phyloP scores from a whole-genome alignment of 2,329 filamentous ascomycete species.

The Aspergillus amoenus region DNA sequence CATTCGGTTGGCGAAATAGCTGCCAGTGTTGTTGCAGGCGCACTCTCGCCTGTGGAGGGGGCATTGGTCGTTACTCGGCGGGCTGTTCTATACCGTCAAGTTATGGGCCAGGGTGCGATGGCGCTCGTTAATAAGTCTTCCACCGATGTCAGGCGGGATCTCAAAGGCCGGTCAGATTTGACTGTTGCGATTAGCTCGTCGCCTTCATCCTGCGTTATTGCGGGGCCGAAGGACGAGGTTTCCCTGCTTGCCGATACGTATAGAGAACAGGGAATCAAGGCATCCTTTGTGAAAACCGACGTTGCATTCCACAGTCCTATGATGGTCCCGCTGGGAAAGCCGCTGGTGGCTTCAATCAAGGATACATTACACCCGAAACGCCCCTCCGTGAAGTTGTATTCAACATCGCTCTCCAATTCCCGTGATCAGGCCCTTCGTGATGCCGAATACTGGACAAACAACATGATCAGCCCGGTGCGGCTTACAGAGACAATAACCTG shows the following conservation, averaged over 20 bases:
- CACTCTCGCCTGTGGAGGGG: conserved; percentile 31
- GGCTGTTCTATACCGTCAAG: conserved; percentile 31
- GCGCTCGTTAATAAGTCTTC: conserved; percentile 2
- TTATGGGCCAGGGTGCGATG: conserved; percentile 25
- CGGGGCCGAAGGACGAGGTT: conserved; percentile 8
- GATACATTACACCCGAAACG: conserved; percentile 23
- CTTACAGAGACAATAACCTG: conserved; percentile 37
- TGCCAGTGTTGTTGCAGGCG: conserved; percentile 32
- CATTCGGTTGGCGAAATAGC: conserved; percentile 47
- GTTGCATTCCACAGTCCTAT: conserved; percentile 45
- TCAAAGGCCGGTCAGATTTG: neutral
- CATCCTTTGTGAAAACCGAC: conserved; percentile 39
- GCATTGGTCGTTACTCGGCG: conserved; percentile 35
- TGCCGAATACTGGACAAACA: conserved; percentile 36
- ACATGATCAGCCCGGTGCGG: conserved; percentile 36
- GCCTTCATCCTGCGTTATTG: conserved; percentile 8
- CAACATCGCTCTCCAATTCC: conserved; percentile 20
- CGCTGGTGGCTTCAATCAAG: conserved; percentile 23
- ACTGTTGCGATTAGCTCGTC: conserved; percentile 14
- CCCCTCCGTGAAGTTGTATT: conserved; percentile 14
- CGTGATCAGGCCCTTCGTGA: conserved; percentile 2
- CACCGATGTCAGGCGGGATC: neutral
- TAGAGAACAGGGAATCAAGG: conserved; percentile 26
- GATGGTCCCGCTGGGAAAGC: conserved; percentile 30
- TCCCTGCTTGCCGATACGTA: neutral